Evolutionary conservation across 768 basidiomycete genomes (phyloP), one percentile per base, ranked within the genome.

Genomic region (Russula sp.): DNA sequence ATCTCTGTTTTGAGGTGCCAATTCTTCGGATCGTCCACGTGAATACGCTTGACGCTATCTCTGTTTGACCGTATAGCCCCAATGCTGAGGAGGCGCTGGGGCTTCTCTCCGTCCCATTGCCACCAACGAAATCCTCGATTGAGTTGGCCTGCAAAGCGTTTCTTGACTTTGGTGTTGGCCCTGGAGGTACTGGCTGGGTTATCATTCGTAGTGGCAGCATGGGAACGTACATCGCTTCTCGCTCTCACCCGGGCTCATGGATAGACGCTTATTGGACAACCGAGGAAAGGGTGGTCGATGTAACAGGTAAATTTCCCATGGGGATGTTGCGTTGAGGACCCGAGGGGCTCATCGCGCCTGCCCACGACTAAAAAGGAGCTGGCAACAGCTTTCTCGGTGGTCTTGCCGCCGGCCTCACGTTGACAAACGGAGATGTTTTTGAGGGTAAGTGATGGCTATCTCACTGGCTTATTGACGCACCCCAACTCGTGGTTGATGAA

Each of bases 381-480:
- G 94, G 94, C 16, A 96, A 96, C 72, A 81, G 84, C 63, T 96
- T 95, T 73, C 78, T 95, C 27, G 92, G 92, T 14, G 92, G 92
- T 6, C 78, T 94, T 14, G 84, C 84, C 11, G 92, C 90, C 20
- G 92, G 92, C 0, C 71, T 94, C 55, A 66, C 75, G 20, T 68
- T 84, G 55, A 75, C 80, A 49, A 69, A 79, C 45, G 83, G 81
- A 2, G 80, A 92, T 70, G 72, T 89, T n/a, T 78, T 78, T 54
- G 75, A 84, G 79, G 90, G 93, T 91, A 62, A n/a, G 63, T 40
- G 39, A 49, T 35, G 13, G 40, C 37, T 34, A 13, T 27, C 27
- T 55, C 4, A 14, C 27, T 18, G 13, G 22, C 47, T 11, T 62
- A 75, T 72, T 54, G 59, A 61, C 58, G 54, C 39, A 53, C 39